Conservation (phyloP, 208 protist species). For the Tritrichomonas foetus region DNA sequence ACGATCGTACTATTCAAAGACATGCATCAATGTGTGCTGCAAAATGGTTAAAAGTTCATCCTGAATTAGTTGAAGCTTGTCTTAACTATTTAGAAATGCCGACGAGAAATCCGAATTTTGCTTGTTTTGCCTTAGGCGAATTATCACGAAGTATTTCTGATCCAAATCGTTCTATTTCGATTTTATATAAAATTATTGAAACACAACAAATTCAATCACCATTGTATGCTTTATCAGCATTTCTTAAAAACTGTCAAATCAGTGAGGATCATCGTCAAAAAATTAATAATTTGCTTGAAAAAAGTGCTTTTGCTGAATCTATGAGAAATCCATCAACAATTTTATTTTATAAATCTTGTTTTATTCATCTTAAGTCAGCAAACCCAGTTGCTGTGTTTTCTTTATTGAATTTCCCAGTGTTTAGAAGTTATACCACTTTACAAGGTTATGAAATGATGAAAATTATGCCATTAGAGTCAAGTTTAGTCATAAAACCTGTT, state of each 20-base stretch:
- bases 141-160: not conserved
- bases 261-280: not conserved
- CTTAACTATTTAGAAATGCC: not conserved
- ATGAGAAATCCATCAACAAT: not conserved
- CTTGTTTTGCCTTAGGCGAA: not conserved
- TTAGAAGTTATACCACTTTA: not conserved
- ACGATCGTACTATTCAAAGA: not conserved
- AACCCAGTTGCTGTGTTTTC: not conserved
- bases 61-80: not conserved
- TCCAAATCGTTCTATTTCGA: not conserved
- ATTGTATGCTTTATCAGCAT: not conserved
- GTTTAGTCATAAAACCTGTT: not conserved
- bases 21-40: not conserved
- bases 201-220: not conserved
- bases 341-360: not conserved
- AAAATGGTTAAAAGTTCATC: not conserved
- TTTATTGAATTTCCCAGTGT: not conserved
- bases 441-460: not conserved
- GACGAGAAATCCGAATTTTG: not conserved
- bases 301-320: not conserved
- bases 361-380: not conserved
- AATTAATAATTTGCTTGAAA: not conserved
- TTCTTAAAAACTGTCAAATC: not conserved
- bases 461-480: not conserved
- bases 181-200: not conserved